phyloP scores from a whole-genome alignment of 2,329 filamentous ascomycete species.

The Phaeomoniella chlamydospora region DNA sequence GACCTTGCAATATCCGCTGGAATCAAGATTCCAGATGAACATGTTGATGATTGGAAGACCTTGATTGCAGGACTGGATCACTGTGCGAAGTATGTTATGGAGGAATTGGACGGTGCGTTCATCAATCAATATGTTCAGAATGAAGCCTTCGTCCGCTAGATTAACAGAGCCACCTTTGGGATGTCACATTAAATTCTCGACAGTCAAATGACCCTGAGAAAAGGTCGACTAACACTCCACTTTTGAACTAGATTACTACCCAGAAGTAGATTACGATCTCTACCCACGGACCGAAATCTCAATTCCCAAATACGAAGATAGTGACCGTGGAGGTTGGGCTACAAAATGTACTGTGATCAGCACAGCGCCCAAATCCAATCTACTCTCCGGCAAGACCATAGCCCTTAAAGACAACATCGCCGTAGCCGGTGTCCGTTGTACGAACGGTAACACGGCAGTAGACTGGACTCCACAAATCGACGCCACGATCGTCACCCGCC shows the following conservation, averaged over 20 bases:
- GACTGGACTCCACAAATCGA: conserved; percentile 37
- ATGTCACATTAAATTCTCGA: too few species aligned
- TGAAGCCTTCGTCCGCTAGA: too few species aligned
- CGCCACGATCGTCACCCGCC: conserved; percentile 37
- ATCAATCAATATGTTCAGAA: too few species aligned
- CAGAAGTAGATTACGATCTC: not conserved
- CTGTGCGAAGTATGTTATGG: not conserved
- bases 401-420: conserved; percentile 42
- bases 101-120: too few species aligned
- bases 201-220: too few species aligned
- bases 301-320: not conserved
- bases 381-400: conserved; percentile 29
- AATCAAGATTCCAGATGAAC: not conserved
- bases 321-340: not conserved
- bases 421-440: conserved; percentile 38
- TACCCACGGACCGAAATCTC: not conserved
- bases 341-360: not conserved
- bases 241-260: too few species aligned
- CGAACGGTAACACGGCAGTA: conserved; percentile 37
- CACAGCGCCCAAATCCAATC: conserved; percentile 4
- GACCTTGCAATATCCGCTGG: not conserved
- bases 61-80: not conserved
- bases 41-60: not conserved
- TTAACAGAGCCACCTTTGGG: too few species aligned
- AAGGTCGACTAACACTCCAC: too few species aligned